Evolutionary conservation across 345 rosid genomes (phyloP), one percentile per base, ranked within the genome.

Genomic region (Brassica carinata): DNA sequence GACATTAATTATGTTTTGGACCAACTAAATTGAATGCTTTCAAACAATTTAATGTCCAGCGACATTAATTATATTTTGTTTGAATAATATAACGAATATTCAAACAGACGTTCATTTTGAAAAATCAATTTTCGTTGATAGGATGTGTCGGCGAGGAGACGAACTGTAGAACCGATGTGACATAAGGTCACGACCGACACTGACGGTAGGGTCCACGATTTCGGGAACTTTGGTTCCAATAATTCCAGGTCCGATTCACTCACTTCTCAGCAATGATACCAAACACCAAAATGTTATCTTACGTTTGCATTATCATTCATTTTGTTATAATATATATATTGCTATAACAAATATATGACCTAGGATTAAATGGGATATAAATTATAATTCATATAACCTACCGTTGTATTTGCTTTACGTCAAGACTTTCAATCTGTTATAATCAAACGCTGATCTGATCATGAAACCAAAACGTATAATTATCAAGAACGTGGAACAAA

Each of bases 131-230:
- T 3, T 59, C 48, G 9, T 23, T 3, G 51, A 43, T 18, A 30
- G 17, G 71, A 74, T 74, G 83, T 69, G 83, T 74, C 83, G 83
- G 79, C 55, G 33, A 10, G 51, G 43, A 71, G 43, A 45, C 36
- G 74, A 69, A 53, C 65, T 51, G 64, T 61, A 45, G 78, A 74
- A 36, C 58, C 59, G 30, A 51, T n/a, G 58, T 51, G 58, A 51
- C 18, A 51, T 51, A 14, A 55, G 19, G 61, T 69, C 61, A 38
- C 65, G 71, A 69, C 79, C 79, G 79, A 80, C 79, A 70, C 79
- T 13, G 71, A 13, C 58, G 8, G 59, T 80, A n/a, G 83, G 83
- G 62, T 64, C 83, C 67, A 53, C 17, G 14, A 18, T 53, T 33
- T 72, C 40, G 26, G 17, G 31, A 74, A 67, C 65, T 45, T 68